Percentiles rank a stretch among this genome's conserved stretches.
Evolutionary conservation across 129 eudicot species (phyloP).

Genomic region (Smallanthus sonchifolius): DNA sequence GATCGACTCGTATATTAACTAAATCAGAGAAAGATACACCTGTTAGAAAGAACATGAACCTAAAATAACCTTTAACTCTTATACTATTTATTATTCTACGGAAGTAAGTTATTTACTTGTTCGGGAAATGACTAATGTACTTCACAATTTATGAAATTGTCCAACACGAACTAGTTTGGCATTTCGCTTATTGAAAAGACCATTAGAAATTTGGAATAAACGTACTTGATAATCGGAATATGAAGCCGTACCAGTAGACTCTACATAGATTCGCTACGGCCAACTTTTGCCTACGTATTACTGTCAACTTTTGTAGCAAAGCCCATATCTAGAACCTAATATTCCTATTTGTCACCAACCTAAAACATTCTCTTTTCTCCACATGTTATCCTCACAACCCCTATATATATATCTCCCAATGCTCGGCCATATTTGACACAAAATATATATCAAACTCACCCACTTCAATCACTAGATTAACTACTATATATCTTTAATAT

Average conservation of each 20-base stretch:
- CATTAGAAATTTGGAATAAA: constrained; percentile 13
- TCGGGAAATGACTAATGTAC: no score
- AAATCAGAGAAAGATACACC: no score
- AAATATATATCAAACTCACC: not conserved
- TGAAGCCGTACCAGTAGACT: constrained; percentile 22
- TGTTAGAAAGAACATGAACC: no score
- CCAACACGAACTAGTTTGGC: no score
- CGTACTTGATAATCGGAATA: constrained; percentile 2
- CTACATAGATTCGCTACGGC: constrained; percentile 14
- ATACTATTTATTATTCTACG: no score
- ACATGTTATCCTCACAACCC: not conserved
- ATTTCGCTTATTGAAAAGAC: constrained; percentile 15
- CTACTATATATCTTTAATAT: no score
- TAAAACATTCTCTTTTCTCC: constrained; percentile 35
- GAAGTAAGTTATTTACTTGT: no score
- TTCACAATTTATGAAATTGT: no score
- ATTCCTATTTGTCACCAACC: constrained; percentile 10
- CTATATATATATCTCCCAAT: constrained; percentile 12
- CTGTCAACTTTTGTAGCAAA: constrained; percentile 10
- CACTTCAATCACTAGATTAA: not conserved
- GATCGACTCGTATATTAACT: no score
- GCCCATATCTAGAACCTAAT: constrained; percentile 18
- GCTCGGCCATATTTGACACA: constrained; percentile 3
- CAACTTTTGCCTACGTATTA: constrained; percentile 20
- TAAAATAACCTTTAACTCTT: no score